phyloP scores from a whole-genome alignment of 805 yeast species.

The Jamesozyma rosinii region DNA sequence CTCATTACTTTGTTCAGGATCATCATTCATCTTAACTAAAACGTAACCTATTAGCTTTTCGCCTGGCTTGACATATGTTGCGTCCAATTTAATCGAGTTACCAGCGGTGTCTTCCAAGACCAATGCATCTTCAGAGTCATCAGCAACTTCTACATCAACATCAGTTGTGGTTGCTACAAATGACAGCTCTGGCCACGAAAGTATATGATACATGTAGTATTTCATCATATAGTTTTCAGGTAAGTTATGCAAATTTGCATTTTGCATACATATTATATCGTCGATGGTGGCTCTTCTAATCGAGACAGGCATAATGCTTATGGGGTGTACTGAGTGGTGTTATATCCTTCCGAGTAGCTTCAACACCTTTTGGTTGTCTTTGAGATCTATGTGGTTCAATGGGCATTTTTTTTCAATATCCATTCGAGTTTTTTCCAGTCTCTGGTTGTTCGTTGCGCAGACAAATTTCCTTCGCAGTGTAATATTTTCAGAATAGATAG shows the following conservation, averaged over 20 bases:
- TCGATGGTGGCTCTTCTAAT: slow-evolving; percentile 79
- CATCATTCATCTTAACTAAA: slow-evolving; percentile 93
- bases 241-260: slow-evolving; percentile 80
- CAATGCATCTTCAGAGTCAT: slow-evolving; percentile 21
- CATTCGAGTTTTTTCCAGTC: no score
- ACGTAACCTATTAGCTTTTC: slow-evolving; percentile 94
- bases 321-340: no score
- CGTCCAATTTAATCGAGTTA: slow-evolving; percentile 40
- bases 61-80: slow-evolving; percentile 52
- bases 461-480: no score
- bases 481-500: no score
- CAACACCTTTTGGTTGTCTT: no score
- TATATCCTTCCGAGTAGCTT: no score
- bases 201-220: slow-evolving; percentile 85
- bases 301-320: slow-evolving; percentile 69
- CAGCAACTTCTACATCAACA: slow-evolving; percentile 12
- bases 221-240: slow-evolving; percentile 92
- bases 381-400: no score
- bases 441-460: no score
- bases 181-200: slow-evolving; percentile 97
- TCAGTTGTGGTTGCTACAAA: slow-evolving; percentile 85
- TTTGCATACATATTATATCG: slow-evolving; percentile 92
- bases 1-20: slow-evolving; percentile 63
- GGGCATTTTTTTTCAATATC: not conserved
- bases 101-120: slow-evolving; percentile 17